Evolutionary conservation across 2,329 filamentous ascomycete species (phyloP).

Genomic region (Xylaria sp.): DNA sequence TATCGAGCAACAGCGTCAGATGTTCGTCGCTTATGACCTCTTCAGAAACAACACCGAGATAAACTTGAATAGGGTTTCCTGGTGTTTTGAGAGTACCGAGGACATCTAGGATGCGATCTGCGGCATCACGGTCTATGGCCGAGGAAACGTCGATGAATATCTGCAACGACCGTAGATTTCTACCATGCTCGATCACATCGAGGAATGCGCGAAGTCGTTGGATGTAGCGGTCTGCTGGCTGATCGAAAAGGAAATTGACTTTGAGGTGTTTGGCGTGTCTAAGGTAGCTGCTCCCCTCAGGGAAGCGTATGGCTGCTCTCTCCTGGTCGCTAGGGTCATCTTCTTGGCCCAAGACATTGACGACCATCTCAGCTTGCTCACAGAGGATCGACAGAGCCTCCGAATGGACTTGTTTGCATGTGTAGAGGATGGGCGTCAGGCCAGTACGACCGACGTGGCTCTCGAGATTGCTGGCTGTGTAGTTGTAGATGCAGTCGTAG

Average conservation of each 20-base stretch:
- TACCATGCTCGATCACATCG: background rate
- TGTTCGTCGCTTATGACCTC: background rate
- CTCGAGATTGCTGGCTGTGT: constrained; percentile 10
- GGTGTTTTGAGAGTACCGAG: background rate
- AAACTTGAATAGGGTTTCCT: background rate
- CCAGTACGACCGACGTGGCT: constrained; percentile 16
- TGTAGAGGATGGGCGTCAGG: constrained; percentile 11
- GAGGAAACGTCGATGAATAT: background rate
- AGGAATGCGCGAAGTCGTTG: background rate
- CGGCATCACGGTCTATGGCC: background rate
- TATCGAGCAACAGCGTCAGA: background rate
- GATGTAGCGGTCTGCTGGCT: background rate
- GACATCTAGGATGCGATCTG: background rate
- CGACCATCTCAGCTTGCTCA: constrained; percentile 12
- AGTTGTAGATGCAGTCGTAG: constrained; percentile 16
- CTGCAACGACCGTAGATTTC: background rate
- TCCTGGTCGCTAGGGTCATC: background rate
- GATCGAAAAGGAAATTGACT: background rate
- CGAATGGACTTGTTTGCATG: constrained; percentile 12
- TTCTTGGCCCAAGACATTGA: background rate
- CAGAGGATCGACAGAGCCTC: constrained; percentile 15
- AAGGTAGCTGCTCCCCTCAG: background rate
- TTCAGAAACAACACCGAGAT: background rate
- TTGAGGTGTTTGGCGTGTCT: background rate
- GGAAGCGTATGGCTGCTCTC: background rate